These are phyloP conservation scores for Trichosporon sp. DNA, from an alignment of 1,284 basidiomycete species.

Conservation along the genomic window DNA sequence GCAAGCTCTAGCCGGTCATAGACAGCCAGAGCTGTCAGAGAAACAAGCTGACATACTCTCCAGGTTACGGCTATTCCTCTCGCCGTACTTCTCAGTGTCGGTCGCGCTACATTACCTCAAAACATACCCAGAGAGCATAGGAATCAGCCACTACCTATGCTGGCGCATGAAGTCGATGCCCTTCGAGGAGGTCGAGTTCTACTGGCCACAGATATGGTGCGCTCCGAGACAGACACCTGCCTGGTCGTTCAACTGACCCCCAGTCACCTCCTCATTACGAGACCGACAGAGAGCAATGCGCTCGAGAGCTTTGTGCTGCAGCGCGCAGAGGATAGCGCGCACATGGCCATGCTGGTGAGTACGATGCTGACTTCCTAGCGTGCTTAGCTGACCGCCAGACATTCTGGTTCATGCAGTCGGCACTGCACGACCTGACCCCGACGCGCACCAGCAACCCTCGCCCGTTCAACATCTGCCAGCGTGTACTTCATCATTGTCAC, in stretches of 20 bases:
- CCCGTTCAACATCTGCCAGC: conserved; percentile 86
- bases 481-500: conserved; percentile 87
- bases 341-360: conserved; percentile 86
- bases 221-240: conserved; percentile 16
- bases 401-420: conserved; percentile 95
- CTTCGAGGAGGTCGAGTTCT: conserved; percentile 76
- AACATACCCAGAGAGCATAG: conserved; percentile 84
- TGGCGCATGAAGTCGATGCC: conserved; percentile 71
- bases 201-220: conserved; percentile 95
- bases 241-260: neutral
- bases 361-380: neutral
- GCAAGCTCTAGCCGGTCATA: too few relatives aligned
- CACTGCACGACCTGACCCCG: conserved; percentile 74
- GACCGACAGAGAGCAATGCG: conserved; percentile 80
- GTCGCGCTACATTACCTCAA: conserved; percentile 84
- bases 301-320: conserved; percentile 87
- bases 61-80: conserved; percentile 74
- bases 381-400: conserved; percentile 56
- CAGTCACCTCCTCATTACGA: conserved; percentile 86
- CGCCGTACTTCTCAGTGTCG: conserved; percentile 85
- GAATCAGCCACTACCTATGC: conserved; percentile 92
- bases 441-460: conserved; percentile 59
- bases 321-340: conserved; percentile 78
- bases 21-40: too few relatives aligned
- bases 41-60: neutral